These are phyloP conservation scores for Smithsoniella earleae DNA, from an alignment of 163 green algal genomes.

Conservation along the genomic window DNA sequence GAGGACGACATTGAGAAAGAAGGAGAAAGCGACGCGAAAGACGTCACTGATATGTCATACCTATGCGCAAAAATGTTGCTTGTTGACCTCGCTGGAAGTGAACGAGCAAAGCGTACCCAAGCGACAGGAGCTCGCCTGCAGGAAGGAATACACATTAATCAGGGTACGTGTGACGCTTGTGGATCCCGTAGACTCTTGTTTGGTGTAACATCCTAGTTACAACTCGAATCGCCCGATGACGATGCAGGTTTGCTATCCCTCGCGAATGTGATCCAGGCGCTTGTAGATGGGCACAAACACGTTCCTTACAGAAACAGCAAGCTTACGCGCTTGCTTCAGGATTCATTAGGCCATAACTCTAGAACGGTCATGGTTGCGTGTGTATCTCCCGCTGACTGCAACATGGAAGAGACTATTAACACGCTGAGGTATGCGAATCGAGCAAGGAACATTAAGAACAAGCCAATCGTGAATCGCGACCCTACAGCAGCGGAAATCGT, in stretches of 20 bases:
- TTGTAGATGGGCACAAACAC: slow-evolving; percentile 59
- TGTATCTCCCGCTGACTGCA: slow-evolving; percentile 73
- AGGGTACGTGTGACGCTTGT: too few species aligned
- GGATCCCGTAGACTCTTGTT: slow-evolving; percentile 33
- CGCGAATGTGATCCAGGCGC: slow-evolving; percentile 91
- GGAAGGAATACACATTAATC: slow-evolving; percentile 96
- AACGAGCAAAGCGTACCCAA: slow-evolving; percentile 86
- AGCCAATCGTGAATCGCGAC: slow-evolving; percentile 82
- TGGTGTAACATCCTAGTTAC: slow-evolving; percentile 11
- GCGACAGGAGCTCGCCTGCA: slow-evolving; percentile 63
- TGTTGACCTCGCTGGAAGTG: slow-evolving; percentile 86
- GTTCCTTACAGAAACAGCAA: slow-evolving; percentile 72
- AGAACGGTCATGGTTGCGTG: slow-evolving; percentile 86
- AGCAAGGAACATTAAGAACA: slow-evolving; percentile 85
- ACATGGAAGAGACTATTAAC: slow-evolving; percentile 87
- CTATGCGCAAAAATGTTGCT: slow-evolving; percentile 87
- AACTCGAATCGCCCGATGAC: too few species aligned
- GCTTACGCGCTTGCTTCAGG: slow-evolving; percentile 82
- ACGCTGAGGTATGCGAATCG: slow-evolving; percentile 72
- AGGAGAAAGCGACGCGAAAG: not conserved
- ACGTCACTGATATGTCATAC: slow-evolving; percentile 40
- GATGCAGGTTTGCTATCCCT: slow-evolving; percentile 40
- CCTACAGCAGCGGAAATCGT: slow-evolving; percentile 58
- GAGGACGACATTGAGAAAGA: slow-evolving; percentile 44
- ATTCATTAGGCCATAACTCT: slow-evolving; percentile 76